Conservation (phyloP, 1,284 basidiomycete species). For the Ustilago esculenta region DNA sequence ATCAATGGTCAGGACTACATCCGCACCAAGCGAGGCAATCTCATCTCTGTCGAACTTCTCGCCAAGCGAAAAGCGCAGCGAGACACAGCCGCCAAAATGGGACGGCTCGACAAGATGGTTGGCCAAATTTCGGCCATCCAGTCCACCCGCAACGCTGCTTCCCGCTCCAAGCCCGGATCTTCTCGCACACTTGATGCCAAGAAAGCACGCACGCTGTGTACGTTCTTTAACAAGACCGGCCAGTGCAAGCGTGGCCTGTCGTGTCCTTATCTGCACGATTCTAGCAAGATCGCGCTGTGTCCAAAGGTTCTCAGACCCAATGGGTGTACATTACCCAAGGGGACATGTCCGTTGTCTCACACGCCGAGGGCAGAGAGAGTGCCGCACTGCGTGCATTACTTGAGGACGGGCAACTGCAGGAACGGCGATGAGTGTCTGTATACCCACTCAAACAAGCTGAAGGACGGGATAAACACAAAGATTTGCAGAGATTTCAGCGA, state of each 20-base stretch:
- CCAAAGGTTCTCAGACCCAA: conserved; percentile 54
- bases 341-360: conserved; percentile 61
- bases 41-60: conserved; percentile 65
- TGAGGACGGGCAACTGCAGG: conserved; percentile 50
- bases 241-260: conserved; percentile 61
- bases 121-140: conserved; percentile 49
- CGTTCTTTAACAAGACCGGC: conserved; percentile 59
- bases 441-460: conserved; percentile 43
- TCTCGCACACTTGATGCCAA: conserved; percentile 14
- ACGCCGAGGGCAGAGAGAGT: conserved; percentile 44
- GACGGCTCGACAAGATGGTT: conserved; percentile 50
- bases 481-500: conserved; percentile 57
- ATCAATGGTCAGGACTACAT: conserved; percentile 68
- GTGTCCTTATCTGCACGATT: conserved; percentile 62
- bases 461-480: conserved; percentile 19
- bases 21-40: conserved; percentile 68
- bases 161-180: conserved; percentile 5
- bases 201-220: conserved; percentile 47
- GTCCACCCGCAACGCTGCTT: conserved; percentile 24
- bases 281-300: conserved; percentile 60
- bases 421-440: conserved; percentile 60
- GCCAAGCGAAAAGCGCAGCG: conserved; percentile 54
- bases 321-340: conserved; percentile 54
- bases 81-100: conserved; percentile 43
- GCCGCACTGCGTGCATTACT: conserved; percentile 64